Base-by-base conservation (phyloP, 441 rosid genomes). In the Cnidoscolus chayamansa region DNA sequence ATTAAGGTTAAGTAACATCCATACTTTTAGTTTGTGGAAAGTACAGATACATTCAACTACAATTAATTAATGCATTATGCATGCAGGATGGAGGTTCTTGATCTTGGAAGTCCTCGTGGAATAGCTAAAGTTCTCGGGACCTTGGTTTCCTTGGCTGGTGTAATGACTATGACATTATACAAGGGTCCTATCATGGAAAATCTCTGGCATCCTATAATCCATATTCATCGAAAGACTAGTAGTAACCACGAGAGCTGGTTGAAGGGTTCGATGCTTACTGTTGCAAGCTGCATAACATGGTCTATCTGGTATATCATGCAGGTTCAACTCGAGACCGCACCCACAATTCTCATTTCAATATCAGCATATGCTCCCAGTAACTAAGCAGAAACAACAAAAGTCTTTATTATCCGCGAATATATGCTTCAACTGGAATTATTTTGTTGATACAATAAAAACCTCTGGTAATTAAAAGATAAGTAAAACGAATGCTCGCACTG, bases 271-370 rank as follows among this genome's bases (percentile, higher is more conserved):
- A 20, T 87, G 67, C 90, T 89, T 25, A 73, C 83, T 0, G 76
- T 84, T 68, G 83, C 85, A 7, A 87, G 94, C 79, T 84, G 92
- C 84, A 49, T 89, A 68, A 31, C 85, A 37, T 89, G 89, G 90
- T 87, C 92, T 2, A 2, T 81, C 3, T 78, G 87, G 88, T 87
- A 79, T 72, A 87, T 87, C 65, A 85, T 89, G 94, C 90, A 87
- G 91, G 91, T 88, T 51, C 8, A 40, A 9, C 35, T 58, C 61
- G 17, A 30, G 9, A 40, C 40, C 43, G 12, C 25, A 15, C 49
- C 20, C n/a, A 35, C 10, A 2, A 10, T 10, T 25, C 0, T 9
- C 54, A 48, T 5, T 3, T 11, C 1, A 48, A 11, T 25, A 17
- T n/a, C 50, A 63, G 31, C 1, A 56, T 56, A 12, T 56, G 60